Conservation (phyloP, 495 filamentous ascomycete genomes). For the Achaetomiella virescens region DNA sequence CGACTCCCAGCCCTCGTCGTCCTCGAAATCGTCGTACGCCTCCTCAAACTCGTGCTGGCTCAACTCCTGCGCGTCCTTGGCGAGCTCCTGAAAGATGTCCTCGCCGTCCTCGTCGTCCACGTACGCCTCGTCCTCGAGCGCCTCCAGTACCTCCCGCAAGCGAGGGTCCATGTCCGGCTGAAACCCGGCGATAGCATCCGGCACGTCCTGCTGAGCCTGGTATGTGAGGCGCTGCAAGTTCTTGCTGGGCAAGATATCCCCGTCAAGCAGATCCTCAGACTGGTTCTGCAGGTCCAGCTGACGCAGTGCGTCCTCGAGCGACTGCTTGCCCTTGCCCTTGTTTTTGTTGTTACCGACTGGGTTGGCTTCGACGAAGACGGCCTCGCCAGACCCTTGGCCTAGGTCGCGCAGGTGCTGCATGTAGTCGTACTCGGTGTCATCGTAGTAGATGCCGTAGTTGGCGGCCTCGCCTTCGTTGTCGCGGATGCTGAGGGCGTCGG, state of each 20-base stretch:
- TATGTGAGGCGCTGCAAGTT: slow-evolving; percentile 69
- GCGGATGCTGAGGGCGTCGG: slow-evolving; percentile 52
- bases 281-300: slow-evolving; percentile 55
- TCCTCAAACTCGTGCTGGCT: slow-evolving; percentile 48
- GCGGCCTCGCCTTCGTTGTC: slow-evolving; percentile 95
- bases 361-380: slow-evolving; percentile 72
- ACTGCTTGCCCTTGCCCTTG: slow-evolving; percentile 61
- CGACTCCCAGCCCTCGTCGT: slow-evolving; percentile 83
- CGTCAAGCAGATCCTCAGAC: slow-evolving; percentile 55
- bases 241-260: slow-evolving; percentile 63
- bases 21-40: slow-evolving; percentile 43
- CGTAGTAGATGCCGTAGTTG: slow-evolving; percentile 79
- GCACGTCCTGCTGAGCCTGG: slow-evolving; percentile 89
- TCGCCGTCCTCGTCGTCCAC: slow-evolving; percentile 76
- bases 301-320: slow-evolving; percentile 74
- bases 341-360: slow-evolving; percentile 46
- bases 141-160: slow-evolving; percentile 85
- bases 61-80: slow-evolving; percentile 62
- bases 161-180: slow-evolving; percentile 98
- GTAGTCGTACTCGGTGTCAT: slow-evolving; percentile 93
- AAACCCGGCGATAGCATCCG: slow-evolving; percentile 85
- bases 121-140: slow-evolving; percentile 91
- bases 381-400: slow-evolving; percentile 51
- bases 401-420: slow-evolving; percentile 98
- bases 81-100: slow-evolving; percentile 73